Base-by-base conservation (phyloP, 1,139 yeast genomes). In the Suhomyces ambrosiae region DNA sequence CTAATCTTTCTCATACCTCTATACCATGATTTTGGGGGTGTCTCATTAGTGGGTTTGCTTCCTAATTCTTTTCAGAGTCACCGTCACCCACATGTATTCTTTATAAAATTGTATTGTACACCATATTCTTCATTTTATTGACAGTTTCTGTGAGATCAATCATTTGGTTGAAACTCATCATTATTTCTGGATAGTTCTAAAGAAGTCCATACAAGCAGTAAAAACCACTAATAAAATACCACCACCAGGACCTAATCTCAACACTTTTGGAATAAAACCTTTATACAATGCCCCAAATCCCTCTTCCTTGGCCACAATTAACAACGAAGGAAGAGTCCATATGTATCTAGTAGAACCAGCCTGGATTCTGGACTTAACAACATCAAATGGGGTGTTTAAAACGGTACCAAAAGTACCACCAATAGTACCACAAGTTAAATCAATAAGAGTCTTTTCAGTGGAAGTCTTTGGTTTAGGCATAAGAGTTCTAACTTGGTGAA, bases 241-340 rank as follows among this genome's bases (percentile, higher is more conserved):
- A 61, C 98, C 99, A 58, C 98, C 98, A 44, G 98, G 98, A 39
- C 98, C 98, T 53, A 94, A 76, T 76, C 98, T 84, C 61, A 92
- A 76, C 14, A 94, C 97, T 75, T 94, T 94, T 52, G 99, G 98
- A 53, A 92, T 63, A 79, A 92, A 92, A 32, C 97, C 97, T 70
- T 87, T 90, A 68, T 89, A 89, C 37, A 49, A 48, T 6, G 53
- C 52, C 2, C 34, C 37, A 27, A 48, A 45, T 14, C 63, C 97
- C 73, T 90, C 97, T 65, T 92, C 98, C 60, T 75, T 80, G 54
- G 82, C 82, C 27, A 94, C 90, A 21, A 82, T 74, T 33, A 74
- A 62, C 44, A 92, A 71, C 5, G 95, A 79, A 29, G 97, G 97
- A 47, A 82, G 58, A 19, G 97, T 81, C 97, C 98, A 92, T 64